Evolutionary conservation across 176 grass and related monocot genomes (phyloP).

Genomic region (Musa acuminata): DNA sequence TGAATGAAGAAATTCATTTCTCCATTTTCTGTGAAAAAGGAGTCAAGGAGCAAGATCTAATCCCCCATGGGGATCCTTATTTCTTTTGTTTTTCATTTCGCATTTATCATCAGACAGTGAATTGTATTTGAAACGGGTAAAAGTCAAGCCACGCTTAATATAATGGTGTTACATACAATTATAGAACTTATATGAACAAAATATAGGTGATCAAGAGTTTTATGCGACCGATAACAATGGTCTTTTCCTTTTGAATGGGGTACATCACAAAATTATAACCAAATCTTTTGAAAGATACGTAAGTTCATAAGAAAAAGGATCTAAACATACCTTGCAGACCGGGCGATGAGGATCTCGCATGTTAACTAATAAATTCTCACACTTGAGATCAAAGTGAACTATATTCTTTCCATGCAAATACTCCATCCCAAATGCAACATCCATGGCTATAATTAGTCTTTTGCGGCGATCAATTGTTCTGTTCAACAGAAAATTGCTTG

Average conservation of each 20-base stretch:
- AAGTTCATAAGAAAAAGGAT: neutral
- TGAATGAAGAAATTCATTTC: conserved; percentile 9
- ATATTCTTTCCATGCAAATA: conserved; percentile 26
- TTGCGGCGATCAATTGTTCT: conserved; percentile 28
- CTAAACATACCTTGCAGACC: conserved; percentile 21
- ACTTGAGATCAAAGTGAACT: conserved; percentile 30
- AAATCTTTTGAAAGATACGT: neutral
- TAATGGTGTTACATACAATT: neutral
- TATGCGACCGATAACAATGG: neutral
- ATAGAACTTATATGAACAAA: neutral
- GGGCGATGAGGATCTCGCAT: conserved; percentile 29
- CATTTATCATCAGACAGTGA: neutral
- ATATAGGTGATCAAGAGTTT: neutral
- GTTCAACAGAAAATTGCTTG: neutral
- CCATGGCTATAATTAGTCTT: conserved; percentile 29
- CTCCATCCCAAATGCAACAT: conserved; percentile 29
- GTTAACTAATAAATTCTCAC: conserved; percentile 23
- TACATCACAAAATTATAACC: neutral
- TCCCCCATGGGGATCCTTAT: neutral
- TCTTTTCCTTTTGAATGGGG: neutral
- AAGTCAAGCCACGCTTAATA: neutral
- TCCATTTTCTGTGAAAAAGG: neutral
- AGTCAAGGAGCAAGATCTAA: neutral
- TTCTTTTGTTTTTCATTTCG: neutral
- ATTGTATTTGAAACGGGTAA: neutral